Evolutionary conservation across 1,284 basidiomycete genomes (phyloP).

Genomic region (Leucoagaricus sp.): DNA sequence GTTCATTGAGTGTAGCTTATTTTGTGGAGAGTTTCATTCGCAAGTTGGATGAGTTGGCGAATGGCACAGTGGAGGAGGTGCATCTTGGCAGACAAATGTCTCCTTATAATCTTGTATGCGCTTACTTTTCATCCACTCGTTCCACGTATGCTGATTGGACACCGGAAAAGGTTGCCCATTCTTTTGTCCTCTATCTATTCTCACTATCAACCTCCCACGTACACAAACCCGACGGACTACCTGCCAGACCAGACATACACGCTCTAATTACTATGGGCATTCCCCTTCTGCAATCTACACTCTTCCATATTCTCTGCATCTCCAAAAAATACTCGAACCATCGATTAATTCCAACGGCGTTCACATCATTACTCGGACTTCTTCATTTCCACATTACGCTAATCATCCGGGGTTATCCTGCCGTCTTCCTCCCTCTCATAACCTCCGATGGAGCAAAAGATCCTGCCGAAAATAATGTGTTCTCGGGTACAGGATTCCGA

Average conservation of each 20-base stretch:
- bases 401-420: conserved; percentile 27
- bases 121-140: conserved; percentile 17
- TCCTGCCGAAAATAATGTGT: conserved; percentile 2
- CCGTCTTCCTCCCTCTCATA: conserved; percentile 15
- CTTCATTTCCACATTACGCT: conserved; percentile 67
- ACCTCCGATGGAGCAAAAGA: conserved; percentile 13
- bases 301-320: conserved; percentile 64
- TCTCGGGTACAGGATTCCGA: conserved; percentile 15
- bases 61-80: conserved; percentile 39
- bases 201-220: conserved; percentile 61
- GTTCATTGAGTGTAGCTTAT: conserved; percentile 62
- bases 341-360: conserved; percentile 64
- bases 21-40: conserved; percentile 64
- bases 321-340: conserved; percentile 60
- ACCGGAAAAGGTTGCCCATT: conserved; percentile 69
- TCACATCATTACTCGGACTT: conserved; percentile 59
- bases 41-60: conserved; percentile 48
- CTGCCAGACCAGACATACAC: conserved; percentile 68
- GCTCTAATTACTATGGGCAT: conserved; percentile 66
- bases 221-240: conserved; percentile 39
- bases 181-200: conserved; percentile 73
- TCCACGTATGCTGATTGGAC: conserved; percentile 68
- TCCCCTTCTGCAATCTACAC: conserved; percentile 67
- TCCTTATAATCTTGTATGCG: conserved; percentile 12
- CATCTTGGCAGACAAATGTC: conserved; percentile 38